Percentiles rank a stretch among this genome's conserved stretches.
Evolutionary conservation across 257 asterid species (phyloP).

Genomic region (Salvia rosmarinus): DNA sequence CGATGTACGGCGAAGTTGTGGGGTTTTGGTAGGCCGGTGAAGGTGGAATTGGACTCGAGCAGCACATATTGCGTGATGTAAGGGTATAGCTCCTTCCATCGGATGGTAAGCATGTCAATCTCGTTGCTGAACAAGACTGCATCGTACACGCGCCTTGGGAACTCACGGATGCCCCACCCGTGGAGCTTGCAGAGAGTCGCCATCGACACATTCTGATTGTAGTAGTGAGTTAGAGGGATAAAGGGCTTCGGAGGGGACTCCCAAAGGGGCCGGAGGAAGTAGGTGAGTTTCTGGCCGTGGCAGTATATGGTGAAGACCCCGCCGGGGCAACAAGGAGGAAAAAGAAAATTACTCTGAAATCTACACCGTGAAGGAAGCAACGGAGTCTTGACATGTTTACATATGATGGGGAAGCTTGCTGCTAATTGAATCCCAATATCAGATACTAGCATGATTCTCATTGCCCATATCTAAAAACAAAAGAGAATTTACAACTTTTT

Average conservation of each 20-base stretch:
- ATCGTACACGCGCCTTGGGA: constrained; percentile 44
- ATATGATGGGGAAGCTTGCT: constrained; percentile 29
- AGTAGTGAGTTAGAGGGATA: constrained; percentile 44
- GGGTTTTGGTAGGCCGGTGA: constrained; percentile 48
- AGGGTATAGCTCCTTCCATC: constrained; percentile 52
- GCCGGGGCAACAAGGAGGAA: constrained; percentile 40
- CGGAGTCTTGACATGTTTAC: constrained; percentile 45
- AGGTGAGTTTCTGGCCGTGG: constrained; percentile 49
- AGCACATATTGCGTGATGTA: constrained; percentile 37
- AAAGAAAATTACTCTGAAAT: constrained; percentile 39
- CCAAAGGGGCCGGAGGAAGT: constrained; percentile 52
- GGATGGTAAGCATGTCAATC: constrained; percentile 43
- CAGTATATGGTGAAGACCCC: constrained; percentile 36
- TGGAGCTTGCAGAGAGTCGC: constrained; percentile 43
- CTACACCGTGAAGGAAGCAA: constrained; percentile 43
- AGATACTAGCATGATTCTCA: constrained; percentile 1
- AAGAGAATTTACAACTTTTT: neutral
- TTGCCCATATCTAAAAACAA: neutral
- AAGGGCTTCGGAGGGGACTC: constrained; percentile 52
- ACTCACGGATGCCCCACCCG: constrained; percentile 45
- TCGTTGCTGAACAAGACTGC: constrained; percentile 50
- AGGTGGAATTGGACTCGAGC: constrained; percentile 51
- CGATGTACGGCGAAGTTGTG: constrained; percentile 39
- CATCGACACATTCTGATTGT: constrained; percentile 40
- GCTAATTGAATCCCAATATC: constrained; percentile 28